Evolutionary conservation across 1,284 basidiomycete genomes (phyloP).

Genomic region (Fomitopsis pinicola): DNA sequence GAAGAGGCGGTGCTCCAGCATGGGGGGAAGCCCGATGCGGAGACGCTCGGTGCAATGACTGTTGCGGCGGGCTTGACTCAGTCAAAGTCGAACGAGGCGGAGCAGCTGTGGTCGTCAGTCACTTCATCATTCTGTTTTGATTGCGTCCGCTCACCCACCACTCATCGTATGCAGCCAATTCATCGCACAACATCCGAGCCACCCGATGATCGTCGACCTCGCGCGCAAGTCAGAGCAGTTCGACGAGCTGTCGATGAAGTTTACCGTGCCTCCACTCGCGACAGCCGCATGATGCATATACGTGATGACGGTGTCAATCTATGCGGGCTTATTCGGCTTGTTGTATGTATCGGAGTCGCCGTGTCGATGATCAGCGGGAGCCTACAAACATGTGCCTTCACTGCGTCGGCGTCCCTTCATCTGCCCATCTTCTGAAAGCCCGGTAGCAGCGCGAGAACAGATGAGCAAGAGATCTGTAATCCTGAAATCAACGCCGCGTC

Average conservation of each 20-base stretch:
- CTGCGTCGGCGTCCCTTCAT: background rate
- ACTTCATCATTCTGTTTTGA: conserved; percentile 5
- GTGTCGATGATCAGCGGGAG: background rate
- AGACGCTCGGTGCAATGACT: conserved; percentile 66
- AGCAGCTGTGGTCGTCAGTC: conserved; percentile 67
- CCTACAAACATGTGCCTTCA: background rate
- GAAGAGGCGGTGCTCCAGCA: conserved; percentile 70
- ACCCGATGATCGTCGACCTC: conserved; percentile 68
- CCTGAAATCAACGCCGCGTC: background rate
- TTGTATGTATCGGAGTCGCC: background rate
- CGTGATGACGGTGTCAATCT: background rate
- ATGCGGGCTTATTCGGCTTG: background rate
- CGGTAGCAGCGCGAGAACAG: background rate
- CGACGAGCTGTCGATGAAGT: conserved; percentile 69
- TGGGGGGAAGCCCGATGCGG: conserved; percentile 47
- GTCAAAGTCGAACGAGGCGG: conserved; percentile 54
- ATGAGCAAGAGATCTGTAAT: background rate
- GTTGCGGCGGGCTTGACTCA: conserved; percentile 65
- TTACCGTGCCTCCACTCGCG: conserved; percentile 53
- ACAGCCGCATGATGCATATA: conserved; percentile 22
- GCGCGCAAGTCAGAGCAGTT: conserved; percentile 59
- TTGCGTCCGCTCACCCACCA: background rate
- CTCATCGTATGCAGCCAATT: conserved; percentile 44
- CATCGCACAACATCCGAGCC: conserved; percentile 50
- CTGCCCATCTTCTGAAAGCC: background rate